Percentiles rank a stretch among this genome's conserved stretches.
Conservation (phyloP, 2,329 filamentous ascomycete genomes). For the Venturiaceae sp. region DNA sequence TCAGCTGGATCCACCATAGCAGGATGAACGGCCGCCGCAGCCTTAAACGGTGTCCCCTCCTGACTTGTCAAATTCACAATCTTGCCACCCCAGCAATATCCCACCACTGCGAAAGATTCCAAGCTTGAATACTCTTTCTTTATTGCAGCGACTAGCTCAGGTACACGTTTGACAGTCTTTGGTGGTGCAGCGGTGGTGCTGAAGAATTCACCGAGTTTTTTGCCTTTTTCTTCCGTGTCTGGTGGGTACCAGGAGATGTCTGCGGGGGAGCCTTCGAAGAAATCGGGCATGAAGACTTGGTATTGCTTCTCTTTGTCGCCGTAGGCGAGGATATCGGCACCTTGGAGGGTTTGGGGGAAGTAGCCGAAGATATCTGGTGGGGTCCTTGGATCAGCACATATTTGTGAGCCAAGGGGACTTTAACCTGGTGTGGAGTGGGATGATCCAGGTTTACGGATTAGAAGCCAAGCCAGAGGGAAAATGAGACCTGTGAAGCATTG, state of each 20-base stretch:
- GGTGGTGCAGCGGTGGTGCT: slow-evolving; percentile 46
- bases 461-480: too few species aligned
- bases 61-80: slow-evolving; percentile 46
- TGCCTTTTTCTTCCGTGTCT: slow-evolving; percentile 48
- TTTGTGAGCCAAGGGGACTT: too few species aligned
- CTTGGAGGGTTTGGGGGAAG: slow-evolving; percentile 53
- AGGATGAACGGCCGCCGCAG: slow-evolving; percentile 46
- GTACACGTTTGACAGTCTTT: slow-evolving; percentile 45
- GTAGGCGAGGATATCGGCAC: slow-evolving; percentile 51
- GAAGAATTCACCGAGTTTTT: slow-evolving; percentile 53
- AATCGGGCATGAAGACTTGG: slow-evolving; percentile 85
- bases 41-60: slow-evolving; percentile 45
- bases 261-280: slow-evolving; percentile 69
- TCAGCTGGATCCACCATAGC: slow-evolving; percentile 52
- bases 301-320: slow-evolving; percentile 62
- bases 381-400: too few species aligned
- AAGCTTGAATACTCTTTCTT: slow-evolving; percentile 21
- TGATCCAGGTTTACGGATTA: too few species aligned
- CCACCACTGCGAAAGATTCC: slow-evolving; percentile 47
- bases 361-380: slow-evolving; percentile 54
- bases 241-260: slow-evolving; percentile 53
- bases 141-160: slow-evolving; percentile 44
- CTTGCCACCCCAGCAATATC: slow-evolving; percentile 51
- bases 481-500: too few species aligned
- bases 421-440: too few species aligned